Conservation (phyloP, 805 yeast genomes). For the Candida endomychidarum region DNA sequence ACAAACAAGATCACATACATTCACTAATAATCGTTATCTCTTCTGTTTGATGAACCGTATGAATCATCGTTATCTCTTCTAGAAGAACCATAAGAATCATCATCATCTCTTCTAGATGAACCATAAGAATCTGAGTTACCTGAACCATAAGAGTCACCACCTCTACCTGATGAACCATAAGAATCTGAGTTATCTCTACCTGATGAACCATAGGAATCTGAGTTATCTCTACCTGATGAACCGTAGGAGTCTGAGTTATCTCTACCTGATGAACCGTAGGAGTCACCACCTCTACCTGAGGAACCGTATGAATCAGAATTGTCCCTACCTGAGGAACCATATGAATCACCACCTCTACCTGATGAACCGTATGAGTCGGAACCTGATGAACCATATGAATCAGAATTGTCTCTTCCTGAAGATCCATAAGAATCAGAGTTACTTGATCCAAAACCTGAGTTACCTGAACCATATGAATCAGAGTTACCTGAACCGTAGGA, state of each 20-base stretch:
- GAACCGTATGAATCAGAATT: slow-evolving; percentile 21
- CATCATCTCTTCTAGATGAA: slow-evolving; percentile 15
- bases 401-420: slow-evolving; percentile 8
- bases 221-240: slow-evolving; percentile 9
- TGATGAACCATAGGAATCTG: slow-evolving; percentile 18
- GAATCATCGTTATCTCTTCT: slow-evolving; percentile 8
- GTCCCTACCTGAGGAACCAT: slow-evolving; percentile 21
- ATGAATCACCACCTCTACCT: slow-evolving; percentile 10
- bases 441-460: slow-evolving; percentile 19
- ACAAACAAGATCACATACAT: too few species aligned
- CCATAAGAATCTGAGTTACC: slow-evolving; percentile 20
- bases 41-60: slow-evolving; percentile 22
- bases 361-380: slow-evolving; percentile 16
- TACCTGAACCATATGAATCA: slow-evolving; percentile 21
- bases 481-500: slow-evolving; percentile 17
- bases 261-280: slow-evolving; percentile 13
- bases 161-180: slow-evolving; percentile 20
- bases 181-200: slow-evolving; percentile 17
- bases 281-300: slow-evolving; percentile 9
- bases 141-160: slow-evolving; percentile 13
- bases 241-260: slow-evolving; percentile 23
- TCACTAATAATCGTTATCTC: slow-evolving; percentile 8
- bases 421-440: slow-evolving; percentile 21
- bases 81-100: slow-evolving; percentile 14
- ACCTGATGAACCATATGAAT: slow-evolving; percentile 14